These are phyloP conservation scores for Canna indica DNA, from an alignment of 176 grass and related monocot genomes.

Conservation along the genomic window DNA sequence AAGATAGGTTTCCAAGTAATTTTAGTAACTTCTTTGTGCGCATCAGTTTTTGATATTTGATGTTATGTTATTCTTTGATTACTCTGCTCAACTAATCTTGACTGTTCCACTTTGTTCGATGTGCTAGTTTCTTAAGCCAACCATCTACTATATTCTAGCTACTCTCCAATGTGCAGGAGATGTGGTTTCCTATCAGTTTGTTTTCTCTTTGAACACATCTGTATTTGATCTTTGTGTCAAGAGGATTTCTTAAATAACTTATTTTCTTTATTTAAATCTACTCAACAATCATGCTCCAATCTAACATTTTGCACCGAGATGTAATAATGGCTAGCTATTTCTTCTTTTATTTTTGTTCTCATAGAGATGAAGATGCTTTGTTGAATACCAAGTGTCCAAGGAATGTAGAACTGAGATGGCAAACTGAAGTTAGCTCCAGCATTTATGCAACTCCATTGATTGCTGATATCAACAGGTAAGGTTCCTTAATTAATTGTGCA, in stretches of 20 bases:
- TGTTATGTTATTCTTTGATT: no score
- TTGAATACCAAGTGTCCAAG: constrained; percentile 69
- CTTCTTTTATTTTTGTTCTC: constrained; percentile 16
- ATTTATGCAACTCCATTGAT: constrained; percentile 87
- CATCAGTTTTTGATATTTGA: no score
- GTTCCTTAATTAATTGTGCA: not conserved
- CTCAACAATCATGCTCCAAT: no score
- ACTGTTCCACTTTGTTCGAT: not conserved
- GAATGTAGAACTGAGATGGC: constrained; percentile 87
- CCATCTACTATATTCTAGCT: not conserved
- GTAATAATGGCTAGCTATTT: constrained; percentile 1
- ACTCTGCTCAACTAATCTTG: no score
- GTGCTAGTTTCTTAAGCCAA: not conserved
- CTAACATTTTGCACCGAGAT: no score
- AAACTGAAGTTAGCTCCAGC: constrained; percentile 97
- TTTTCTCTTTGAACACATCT: not conserved
- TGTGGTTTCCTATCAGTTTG: not conserved
- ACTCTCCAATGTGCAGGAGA: not conserved
- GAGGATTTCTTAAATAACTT: not conserved
- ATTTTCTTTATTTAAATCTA: not conserved
- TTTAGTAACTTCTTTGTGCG: no score
- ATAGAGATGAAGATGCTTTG: constrained; percentile 86
- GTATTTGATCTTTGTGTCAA: not conserved
- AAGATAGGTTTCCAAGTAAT: not conserved
- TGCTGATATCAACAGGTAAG: constrained; percentile 95